A percentile compares a stretch with the other conserved stretches of the same genome.
Evolutionary conservation across 208 protist species (phyloP).

Genomic region (Leishmania aethiopica): DNA sequence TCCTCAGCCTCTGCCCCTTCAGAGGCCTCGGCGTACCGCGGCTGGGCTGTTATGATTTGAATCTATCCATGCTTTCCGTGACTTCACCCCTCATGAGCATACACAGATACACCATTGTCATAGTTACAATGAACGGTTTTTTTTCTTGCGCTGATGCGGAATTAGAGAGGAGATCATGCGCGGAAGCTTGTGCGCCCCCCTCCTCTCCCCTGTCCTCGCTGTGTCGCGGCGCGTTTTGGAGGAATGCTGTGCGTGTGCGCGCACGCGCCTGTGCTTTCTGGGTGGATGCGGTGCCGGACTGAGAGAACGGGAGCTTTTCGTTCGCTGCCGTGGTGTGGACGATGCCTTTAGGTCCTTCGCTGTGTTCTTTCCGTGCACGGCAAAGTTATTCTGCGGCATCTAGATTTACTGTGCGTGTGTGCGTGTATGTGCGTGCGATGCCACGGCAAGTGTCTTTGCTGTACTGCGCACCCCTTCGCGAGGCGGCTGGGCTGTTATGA

Average conservation of each 20-base stretch:
- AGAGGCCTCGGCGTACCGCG: not conserved
- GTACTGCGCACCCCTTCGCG: not conserved
- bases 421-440: constrained; percentile 1
- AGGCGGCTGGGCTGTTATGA: constrained; percentile 3
- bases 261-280: not conserved
- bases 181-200: not conserved
- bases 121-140: constrained; percentile 20
- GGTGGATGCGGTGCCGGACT: not conserved
- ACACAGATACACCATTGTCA: constrained; percentile 31
- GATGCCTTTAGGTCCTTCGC: constrained; percentile 41
- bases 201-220: not conserved
- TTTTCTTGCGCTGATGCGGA: not conserved
- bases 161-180: not conserved
- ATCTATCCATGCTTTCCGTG: constrained; percentile 36
- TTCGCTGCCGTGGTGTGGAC: not conserved
- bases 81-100: constrained; percentile 25
- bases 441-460: not conserved
- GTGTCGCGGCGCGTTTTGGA: not conserved
- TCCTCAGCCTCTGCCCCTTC: not conserved
- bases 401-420: constrained; percentile 20
- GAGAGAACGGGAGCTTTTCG: not conserved
- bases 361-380: constrained; percentile 7
- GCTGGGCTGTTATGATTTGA: constrained; percentile 22
- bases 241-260: not conserved
- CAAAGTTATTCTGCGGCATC: constrained; percentile 36